Conservation (phyloP, 225 moss, liverwort and hornwort species). For the Marchantia polymorpha region DNA sequence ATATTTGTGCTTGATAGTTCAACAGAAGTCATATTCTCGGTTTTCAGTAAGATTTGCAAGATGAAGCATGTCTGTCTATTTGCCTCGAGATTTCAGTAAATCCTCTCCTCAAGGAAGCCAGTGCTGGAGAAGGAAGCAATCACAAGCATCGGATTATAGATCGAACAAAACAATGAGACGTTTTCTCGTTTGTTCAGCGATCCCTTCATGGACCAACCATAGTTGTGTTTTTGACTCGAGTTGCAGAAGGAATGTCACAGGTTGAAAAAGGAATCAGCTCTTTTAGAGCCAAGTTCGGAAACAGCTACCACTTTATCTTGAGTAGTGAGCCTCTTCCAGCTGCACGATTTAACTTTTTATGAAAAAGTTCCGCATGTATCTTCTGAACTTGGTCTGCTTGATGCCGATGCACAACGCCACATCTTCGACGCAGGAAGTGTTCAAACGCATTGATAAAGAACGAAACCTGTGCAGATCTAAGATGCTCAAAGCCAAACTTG, state of each 20-base stretch:
- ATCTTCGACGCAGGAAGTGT: neutral
- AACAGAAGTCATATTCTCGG: too few species aligned
- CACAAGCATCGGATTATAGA: neutral
- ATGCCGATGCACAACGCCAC: too few species aligned
- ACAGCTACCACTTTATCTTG: conserved; percentile 12
- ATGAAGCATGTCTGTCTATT: too few species aligned
- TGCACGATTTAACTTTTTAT: neutral
- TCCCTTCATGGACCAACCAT: neutral
- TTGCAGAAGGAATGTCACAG: conserved; percentile 59
- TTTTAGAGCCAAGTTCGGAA: conserved; percentile 36
- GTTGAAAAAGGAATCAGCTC: conserved; percentile 50
- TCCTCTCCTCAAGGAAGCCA: too few species aligned
- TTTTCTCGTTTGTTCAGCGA: neutral
- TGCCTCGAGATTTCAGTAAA: neutral
- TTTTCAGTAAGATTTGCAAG: too few species aligned
- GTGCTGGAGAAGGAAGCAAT: neutral
- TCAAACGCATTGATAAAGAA: neutral
- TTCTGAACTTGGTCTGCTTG: neutral
- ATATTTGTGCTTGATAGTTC: too few species aligned
- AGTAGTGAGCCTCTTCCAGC: conserved; percentile 9
- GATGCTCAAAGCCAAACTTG: neutral
- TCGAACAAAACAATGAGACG: neutral
- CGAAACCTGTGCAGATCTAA: neutral
- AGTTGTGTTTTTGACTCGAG: neutral
- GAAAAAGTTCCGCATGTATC: neutral